Base-by-base conservation (phyloP, 306 rosid species). In the Mimosa pudica region DNA sequence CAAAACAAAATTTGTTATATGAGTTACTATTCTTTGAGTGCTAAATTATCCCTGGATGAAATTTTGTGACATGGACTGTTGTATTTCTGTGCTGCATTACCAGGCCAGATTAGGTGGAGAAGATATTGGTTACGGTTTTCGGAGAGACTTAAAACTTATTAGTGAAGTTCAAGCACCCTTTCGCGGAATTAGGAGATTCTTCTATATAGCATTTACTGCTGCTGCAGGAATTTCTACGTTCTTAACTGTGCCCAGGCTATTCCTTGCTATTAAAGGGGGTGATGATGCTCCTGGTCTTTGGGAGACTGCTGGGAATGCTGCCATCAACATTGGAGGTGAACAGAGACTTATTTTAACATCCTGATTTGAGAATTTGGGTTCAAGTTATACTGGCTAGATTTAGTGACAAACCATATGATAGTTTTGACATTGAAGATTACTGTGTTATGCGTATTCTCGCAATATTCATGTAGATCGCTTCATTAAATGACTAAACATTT, bases 91-190 rank as follows among this genome's bases (percentile, higher is more conserved):
- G 20, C 63, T 70, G 68, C 35, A 10, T 71, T 32, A 83, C 44
- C 94, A 95, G 99, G 99, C 99, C 75, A 91, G 88, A 85, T 73
- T 89, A 46, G 99, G 99, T 24, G 99, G 99, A 77, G 98, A 93
- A 85, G 99, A 95, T 84, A 83, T 95, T 84, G 99, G 99, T 80
- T 90, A 86, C 48, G 10, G 99, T 84, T 95, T 92, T 80, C 93
- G 97, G 47, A 91, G 99, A 93, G 99, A 95, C 89, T 90, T 95
- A 71, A 95, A 93, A 88, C 99, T 95, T 83, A 95, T 95, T 66
- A 90, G 99, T 82, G 99, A 93, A 91, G 99, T 95, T 69, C 99
- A 95, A 85, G 99, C 98, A 73, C 99, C 99, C 36, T 95, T 95
- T 77, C 99, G 98, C 54, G 99, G 98, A 75, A 82, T 95, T 70